Percentiles rank a stretch among this genome's conserved stretches.
Evolutionary conservation across 164 flowering plant species (phyloP).

Genomic region (Litsea cubeba): DNA sequence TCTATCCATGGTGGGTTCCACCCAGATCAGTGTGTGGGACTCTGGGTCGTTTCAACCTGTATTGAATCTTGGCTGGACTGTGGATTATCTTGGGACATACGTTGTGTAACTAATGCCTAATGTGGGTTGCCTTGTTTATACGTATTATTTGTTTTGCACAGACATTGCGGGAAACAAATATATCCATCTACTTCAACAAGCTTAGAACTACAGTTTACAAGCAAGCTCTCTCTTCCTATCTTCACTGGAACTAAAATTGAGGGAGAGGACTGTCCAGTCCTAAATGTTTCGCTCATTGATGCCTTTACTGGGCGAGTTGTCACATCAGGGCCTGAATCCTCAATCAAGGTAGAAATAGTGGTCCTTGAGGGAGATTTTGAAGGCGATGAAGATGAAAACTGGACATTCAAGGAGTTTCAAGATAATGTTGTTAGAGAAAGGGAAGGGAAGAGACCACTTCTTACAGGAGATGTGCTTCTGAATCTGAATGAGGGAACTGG

Average conservation of each 20-base stretch:
- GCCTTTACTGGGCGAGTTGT: conserved; percentile 31
- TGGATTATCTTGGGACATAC: neutral
- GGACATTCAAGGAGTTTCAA: conserved; percentile 43
- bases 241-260: conserved; percentile 77
- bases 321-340: conserved; percentile 33
- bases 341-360: conserved; percentile 41
- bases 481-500: conserved; percentile 63
- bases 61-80: neutral
- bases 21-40: neutral
- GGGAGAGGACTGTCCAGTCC: conserved; percentile 46
- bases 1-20: neutral
- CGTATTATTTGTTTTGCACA: conserved; percentile 21
- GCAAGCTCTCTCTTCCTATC: conserved; percentile 61
- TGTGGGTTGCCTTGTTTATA: neutral
- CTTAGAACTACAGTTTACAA: conserved; percentile 55
- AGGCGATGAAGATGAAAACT: conserved; percentile 29
- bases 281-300: conserved; percentile 59
- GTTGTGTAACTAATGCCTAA: neutral
- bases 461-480: conserved; percentile 49
- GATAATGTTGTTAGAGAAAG: conserved; percentile 42
- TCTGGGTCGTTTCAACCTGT: neutral
- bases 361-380: conserved; percentile 62
- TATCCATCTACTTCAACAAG: conserved; percentile 42
- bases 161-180: conserved; percentile 45
- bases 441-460: conserved; percentile 45